Evolutionary conservation across 139 green algal species (phyloP).

Genomic region (Trebouxia sp.): DNA sequence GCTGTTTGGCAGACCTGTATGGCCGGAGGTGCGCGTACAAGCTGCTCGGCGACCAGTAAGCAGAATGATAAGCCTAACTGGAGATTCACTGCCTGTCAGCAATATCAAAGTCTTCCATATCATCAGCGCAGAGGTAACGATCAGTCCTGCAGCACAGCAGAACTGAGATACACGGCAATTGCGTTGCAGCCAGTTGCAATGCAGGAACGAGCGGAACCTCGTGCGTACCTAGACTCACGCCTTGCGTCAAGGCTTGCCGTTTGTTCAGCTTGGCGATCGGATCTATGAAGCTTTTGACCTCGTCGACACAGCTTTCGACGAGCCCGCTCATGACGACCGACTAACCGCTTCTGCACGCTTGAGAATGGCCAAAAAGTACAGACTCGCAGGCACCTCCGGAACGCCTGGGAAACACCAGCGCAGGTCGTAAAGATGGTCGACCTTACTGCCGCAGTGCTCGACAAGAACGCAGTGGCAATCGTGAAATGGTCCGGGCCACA

Average conservation of each 20-base stretch:
- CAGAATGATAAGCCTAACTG: slow-evolving; percentile 60
- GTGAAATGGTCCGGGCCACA: too few species aligned
- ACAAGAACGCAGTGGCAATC: too few species aligned
- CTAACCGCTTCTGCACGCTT: too few species aligned
- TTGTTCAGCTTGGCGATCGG: slow-evolving; percentile 39
- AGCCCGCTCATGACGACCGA: background rate
- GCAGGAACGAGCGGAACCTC: background rate
- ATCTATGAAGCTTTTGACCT: background rate
- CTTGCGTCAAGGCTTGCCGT: slow-evolving; percentile 65
- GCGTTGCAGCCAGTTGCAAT: background rate
- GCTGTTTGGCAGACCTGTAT: background rate
- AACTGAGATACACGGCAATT: too few species aligned
- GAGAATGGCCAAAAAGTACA: too few species aligned
- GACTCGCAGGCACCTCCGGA: too few species aligned
- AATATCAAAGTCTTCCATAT: slow-evolving; percentile 98
- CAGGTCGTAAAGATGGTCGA: too few species aligned
- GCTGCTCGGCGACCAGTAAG: background rate
- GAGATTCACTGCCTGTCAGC: slow-evolving; percentile 92
- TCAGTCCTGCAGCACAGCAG: slow-evolving; percentile 74
- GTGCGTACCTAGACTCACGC: slow-evolving; percentile 67
- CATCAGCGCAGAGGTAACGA: slow-evolving; percentile 94
- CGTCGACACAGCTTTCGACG: background rate
- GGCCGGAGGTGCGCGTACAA: too few species aligned
- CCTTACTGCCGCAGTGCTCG: too few species aligned
- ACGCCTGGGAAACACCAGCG: too few species aligned